Evolutionary conservation across 352 stramenopile species (phyloP), one percentile per base, ranked within the genome.

Genomic region (Pythium scleroteichum): DNA sequence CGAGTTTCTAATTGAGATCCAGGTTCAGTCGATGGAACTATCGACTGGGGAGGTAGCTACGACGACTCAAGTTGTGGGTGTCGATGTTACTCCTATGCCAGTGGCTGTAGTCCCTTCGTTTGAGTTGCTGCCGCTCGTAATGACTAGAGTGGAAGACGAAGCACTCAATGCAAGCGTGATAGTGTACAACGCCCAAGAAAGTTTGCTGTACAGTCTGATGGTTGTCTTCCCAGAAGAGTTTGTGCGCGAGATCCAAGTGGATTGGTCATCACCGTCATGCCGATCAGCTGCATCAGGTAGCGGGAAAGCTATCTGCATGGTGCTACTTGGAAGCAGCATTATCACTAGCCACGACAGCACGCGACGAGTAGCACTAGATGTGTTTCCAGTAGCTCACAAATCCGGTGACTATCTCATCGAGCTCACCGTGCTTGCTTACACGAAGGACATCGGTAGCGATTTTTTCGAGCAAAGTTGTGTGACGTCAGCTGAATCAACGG

Each of bases 381-480:
- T 67, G 35, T 13, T 47, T 12, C 60, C 52, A 19, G 46, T 54
- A 1, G 29, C 47, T 13, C 40, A 26, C 7, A 58, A 53, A 23
- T 50, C 61, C 8, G 61, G 61, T 6, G 48, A 41, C 6, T 59
- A 54, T 29, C 14, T 6, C 14, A 19, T 68, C 16, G 53, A 63
- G 33, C 7, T 59, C 2, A 19, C 39, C 2, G 19, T 62, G 8
- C 35, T 68, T 13, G 24, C 53, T 0, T 59, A 54, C 53, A 68
- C 61, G 2, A 32, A 45, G 4, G 61, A 68, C n/a, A 59, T 68
- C n/a, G 7, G 20, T 2, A 20, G 20, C 24, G 24, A 38, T 2
- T 62, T 62, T 29, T 58, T 61, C 35, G 42, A 57, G 1, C 52
- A 62, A 13, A 26, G 23, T 4, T 68, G 61, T 33, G 38, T 59